Evolutionary conservation across 129 eudicot species (phyloP).

Genomic region (Heracleum sosnowskyi): DNA sequence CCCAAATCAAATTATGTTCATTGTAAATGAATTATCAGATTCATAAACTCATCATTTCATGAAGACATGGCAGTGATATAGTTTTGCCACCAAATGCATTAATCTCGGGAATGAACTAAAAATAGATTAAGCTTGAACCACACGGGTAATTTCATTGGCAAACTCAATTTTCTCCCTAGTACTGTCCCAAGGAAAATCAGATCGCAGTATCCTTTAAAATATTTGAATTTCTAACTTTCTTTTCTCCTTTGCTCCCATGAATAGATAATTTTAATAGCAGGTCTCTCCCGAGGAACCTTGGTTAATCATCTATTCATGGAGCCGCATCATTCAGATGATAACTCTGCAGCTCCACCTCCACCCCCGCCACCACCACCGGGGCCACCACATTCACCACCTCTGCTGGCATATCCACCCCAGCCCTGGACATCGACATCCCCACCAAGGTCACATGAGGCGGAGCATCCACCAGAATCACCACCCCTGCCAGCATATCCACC

Average conservation of each 20-base stretch:
- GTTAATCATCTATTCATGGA: conserved; percentile 1
- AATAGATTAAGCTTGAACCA: not conserved
- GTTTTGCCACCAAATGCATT: not conserved
- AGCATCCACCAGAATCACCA: not conserved
- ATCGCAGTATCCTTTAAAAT: not conserved
- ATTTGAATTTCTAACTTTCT: not conserved
- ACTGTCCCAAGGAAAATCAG: not conserved
- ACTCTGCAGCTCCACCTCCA: not conserved
- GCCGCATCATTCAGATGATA: not conserved
- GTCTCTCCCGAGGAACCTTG: not conserved
- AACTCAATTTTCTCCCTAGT: not conserved
- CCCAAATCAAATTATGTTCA: no score
- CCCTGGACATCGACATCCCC: not conserved
- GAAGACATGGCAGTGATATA: no score
- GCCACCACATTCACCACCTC: not conserved
- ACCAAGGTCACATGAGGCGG: not conserved
- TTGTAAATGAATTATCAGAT: no score
- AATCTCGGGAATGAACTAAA: not conserved
- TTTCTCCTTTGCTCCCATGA: not conserved
- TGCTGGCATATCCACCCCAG: not conserved
- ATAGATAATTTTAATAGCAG: not conserved
- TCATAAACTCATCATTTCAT: no score
- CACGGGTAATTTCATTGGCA: not conserved
- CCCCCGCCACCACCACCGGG: not conserved
- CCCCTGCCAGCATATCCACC: not conserved